A percentile compares a stretch with the other conserved stretches of the same genome.
Evolutionary conservation across 192 early-diverging fungal genomes (phyloP).

Genomic region (Coemansia sp.): DNA sequence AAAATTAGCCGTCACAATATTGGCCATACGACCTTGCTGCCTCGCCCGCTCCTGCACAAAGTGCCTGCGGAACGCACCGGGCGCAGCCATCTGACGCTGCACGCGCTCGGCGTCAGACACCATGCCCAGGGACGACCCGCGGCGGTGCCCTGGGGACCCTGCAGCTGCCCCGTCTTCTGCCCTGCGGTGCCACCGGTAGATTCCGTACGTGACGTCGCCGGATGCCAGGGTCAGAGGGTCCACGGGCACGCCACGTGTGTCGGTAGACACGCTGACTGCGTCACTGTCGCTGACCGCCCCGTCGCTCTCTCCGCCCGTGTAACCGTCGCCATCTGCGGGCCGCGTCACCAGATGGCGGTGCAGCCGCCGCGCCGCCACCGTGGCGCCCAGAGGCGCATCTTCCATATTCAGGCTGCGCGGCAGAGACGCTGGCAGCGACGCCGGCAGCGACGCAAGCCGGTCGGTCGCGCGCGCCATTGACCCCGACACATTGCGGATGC

Average conservation of each 20-base stretch:
- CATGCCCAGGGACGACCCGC: constrained; percentile 36
- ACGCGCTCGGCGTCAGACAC: constrained; percentile 46
- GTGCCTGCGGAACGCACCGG: constrained; percentile 87
- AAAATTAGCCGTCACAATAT: constrained; percentile 80
- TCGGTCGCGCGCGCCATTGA: constrained; percentile 37
- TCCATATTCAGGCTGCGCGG: constrained; percentile 39
- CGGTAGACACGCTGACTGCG: constrained; percentile 11
- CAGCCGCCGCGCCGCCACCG: constrained; percentile 58
- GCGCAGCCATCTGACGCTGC: constrained; percentile 57
- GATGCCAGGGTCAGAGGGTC: constrained; percentile 50
- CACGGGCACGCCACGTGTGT: constrained; percentile 8
- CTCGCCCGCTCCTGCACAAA: constrained; percentile 74
- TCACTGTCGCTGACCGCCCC: constrained; percentile 18
- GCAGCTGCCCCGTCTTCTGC: constrained; percentile 35
- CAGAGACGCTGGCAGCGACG: constrained; percentile 35
- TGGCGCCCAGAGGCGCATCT: constrained; percentile 13
- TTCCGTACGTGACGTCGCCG: constrained; percentile 72
- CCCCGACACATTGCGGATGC: constrained; percentile 19
- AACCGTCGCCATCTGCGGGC: constrained; percentile 16
- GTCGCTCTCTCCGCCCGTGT: constrained; percentile 30
- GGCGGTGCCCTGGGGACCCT: constrained; percentile 5
- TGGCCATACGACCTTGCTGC: constrained; percentile 59
- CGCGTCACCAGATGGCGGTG: constrained; percentile 68
- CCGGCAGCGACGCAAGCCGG: constrained; percentile 36
- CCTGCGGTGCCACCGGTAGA: constrained; percentile 75